Evolutionary conservation across 805 yeast genomes (phyloP).

Genomic region (Candida hispaniensis): DNA sequence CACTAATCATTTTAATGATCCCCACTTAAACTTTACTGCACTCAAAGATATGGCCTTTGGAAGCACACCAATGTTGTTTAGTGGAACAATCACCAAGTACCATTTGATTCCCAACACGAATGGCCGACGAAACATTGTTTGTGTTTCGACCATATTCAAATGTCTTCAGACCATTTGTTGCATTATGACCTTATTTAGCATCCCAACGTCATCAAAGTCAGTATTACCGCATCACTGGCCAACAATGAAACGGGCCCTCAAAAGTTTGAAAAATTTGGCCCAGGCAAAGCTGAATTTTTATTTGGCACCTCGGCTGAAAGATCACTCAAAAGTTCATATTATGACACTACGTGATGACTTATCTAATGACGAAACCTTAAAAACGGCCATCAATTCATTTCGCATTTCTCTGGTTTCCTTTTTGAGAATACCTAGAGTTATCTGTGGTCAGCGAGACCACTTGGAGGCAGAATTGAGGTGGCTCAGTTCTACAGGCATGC

Average conservation of each 20-base stretch:
- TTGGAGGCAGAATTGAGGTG: conserved; percentile 14
- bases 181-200: too few species aligned
- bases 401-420: conserved; percentile 18
- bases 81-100: conserved; percentile 20
- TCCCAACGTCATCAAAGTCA: too few species aligned
- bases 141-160: too few species aligned
- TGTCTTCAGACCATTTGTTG: too few species aligned
- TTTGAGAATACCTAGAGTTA: conserved; percentile 22
- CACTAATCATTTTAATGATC: conserved; percentile 10
- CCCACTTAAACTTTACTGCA: conserved; percentile 12
- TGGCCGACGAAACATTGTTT: too few species aligned
- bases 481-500: conserved; percentile 9
- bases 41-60: conserved; percentile 23
- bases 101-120: conserved; percentile 20
- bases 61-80: conserved; percentile 20
- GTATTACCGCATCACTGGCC: too few species aligned
- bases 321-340: not conserved
- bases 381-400: conserved; percentile 20
- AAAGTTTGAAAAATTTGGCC: too few species aligned
- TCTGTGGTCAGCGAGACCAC: conserved; percentile 22
- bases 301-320: too few species aligned
- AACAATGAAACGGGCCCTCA: too few species aligned
- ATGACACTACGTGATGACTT: conserved; percentile 3
- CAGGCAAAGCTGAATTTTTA: too few species aligned
- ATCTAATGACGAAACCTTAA: conserved; percentile 19